phyloP scores from a whole-genome alignment of 2,329 filamentous ascomycete genomes.

The Calcarisporium arbuscula region DNA sequence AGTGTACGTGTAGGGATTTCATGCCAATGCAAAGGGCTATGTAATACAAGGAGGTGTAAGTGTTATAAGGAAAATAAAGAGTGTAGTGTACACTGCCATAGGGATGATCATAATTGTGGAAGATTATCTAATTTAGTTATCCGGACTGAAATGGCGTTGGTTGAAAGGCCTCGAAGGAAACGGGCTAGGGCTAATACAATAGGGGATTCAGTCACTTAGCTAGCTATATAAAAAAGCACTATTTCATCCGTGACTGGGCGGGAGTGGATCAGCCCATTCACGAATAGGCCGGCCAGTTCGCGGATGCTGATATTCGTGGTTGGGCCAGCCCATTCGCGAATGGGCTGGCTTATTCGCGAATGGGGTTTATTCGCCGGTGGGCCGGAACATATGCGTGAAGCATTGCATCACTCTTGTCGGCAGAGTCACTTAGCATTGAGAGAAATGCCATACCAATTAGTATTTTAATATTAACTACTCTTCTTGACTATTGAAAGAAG shows the following conservation, averaged over 20 bases:
- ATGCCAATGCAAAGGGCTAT: constrained; percentile 4
- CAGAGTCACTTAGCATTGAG: too few species aligned
- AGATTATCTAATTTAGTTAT: constrained; percentile 2
- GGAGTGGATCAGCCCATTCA: not conserved
- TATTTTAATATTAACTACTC: too few species aligned
- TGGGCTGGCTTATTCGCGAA: too few species aligned
- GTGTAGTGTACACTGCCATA: constrained; percentile 5
- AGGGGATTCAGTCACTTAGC: too few species aligned
- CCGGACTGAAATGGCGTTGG: constrained; percentile 3
- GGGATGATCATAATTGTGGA: constrained; percentile 4
- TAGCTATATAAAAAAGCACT: too few species aligned
- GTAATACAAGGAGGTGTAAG: constrained; percentile 5
- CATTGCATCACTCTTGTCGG: too few species aligned
- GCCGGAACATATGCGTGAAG: too few species aligned
- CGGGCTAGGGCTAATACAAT: not conserved
- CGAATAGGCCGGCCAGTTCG: not conserved
- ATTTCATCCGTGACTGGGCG: not conserved
- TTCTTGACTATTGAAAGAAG: too few species aligned
- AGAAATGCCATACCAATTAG: too few species aligned
- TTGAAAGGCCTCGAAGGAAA: not conserved
- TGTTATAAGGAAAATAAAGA: too few species aligned
- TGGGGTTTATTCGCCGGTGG: too few species aligned
- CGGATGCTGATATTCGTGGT: too few species aligned
- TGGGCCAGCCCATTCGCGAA: not conserved
- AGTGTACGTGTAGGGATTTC: constrained; percentile 4